Evolutionary conservation across 805 yeast species (phyloP).

Genomic region (Wickerhamiella domercqiae): DNA sequence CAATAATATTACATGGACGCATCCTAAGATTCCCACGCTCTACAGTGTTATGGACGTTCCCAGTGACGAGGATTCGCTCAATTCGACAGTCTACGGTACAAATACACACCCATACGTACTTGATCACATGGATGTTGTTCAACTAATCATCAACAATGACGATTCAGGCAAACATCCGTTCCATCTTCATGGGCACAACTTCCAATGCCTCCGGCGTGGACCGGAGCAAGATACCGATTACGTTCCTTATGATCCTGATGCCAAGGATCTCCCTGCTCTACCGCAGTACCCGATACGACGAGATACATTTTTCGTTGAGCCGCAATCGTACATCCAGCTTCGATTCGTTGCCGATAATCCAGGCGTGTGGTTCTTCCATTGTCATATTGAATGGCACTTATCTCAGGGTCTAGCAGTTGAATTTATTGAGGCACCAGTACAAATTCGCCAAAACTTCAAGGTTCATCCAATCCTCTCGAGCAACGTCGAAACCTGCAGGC

Average conservation of each 20-base stretch:
- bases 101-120: constrained; percentile 66
- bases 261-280: constrained; percentile 32
- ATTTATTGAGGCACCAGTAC: constrained; percentile 70
- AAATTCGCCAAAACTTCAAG: constrained; percentile 38
- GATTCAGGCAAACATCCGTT: constrained; percentile 95
- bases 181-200: constrained; percentile 89
- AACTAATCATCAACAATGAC: constrained; percentile 66
- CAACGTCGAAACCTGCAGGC: constrained; percentile 45
- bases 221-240: constrained; percentile 42
- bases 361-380: constrained; percentile 98
- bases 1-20: constrained; percentile 65
- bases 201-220: constrained; percentile 62
- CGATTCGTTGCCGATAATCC: constrained; percentile 90
- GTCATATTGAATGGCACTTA: constrained; percentile 98
- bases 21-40: constrained; percentile 77
- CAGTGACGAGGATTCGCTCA: constrained; percentile 30
- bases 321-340: constrained; percentile 71
- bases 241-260: constrained; percentile 39
- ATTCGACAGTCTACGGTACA: constrained; percentile 59
- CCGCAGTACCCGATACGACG: constrained; percentile 73
- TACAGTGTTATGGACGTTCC: constrained; percentile 62
- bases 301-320: constrained; percentile 65
- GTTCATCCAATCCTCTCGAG: constrained; percentile 36
- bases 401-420: constrained; percentile 79
- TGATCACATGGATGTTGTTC: constrained; percentile 50